Base-by-base conservation (phyloP, 2,329 filamentous ascomycete genomes). In the Claviceps spartinae region DNA sequence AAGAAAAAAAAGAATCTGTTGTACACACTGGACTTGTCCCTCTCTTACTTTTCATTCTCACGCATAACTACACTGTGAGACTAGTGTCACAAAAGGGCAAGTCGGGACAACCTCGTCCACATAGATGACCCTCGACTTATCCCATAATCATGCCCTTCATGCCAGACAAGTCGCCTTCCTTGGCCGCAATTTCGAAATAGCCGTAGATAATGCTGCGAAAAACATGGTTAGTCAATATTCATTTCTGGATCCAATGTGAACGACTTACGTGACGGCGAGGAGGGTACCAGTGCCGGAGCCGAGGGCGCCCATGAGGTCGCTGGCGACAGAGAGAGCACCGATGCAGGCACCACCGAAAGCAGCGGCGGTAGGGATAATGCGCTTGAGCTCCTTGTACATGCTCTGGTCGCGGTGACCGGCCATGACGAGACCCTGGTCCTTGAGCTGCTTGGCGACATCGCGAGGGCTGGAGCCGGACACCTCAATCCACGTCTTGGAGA, bases 401-500 rank as follows among this genome's bases (percentile, higher is more conserved):
- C 87, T 94, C 80, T 97, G 91, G 72, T 98, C 94, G 75, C 93
- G 88, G 78, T 98, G 93, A 66, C 93, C 93, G 65, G 93, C 91
- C 94, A 98, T 98, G 62, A 98, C 91, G 54, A 98, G 85, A 68
- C 93, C 93, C 75, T 98, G 93, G 66, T 98, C 94, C 83, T 98
- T 98, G 70, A 98, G 83, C 76, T 97, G 93, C 83, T 98, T 98
- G 65, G 93, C 93, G 60, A 98, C 94, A 67, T 98, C 93, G 65
- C 93, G 87, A 55, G 93, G 94, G 76, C 88, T 91, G 57, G 91
- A 96, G 65, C 93, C 94, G 41, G 93, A 97, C 59, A 98, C 93
- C 75, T 98, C 93, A 63, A 98, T 98, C 93, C 93, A 98, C 51
- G 94, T 98, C 87, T 98, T 98, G 72, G 90, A 96, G 81, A 98